A percentile compares a stretch with the other conserved stretches of the same genome.
Conservation (phyloP, 148 eudicot genomes). For the Fagopyrum tataricum region DNA sequence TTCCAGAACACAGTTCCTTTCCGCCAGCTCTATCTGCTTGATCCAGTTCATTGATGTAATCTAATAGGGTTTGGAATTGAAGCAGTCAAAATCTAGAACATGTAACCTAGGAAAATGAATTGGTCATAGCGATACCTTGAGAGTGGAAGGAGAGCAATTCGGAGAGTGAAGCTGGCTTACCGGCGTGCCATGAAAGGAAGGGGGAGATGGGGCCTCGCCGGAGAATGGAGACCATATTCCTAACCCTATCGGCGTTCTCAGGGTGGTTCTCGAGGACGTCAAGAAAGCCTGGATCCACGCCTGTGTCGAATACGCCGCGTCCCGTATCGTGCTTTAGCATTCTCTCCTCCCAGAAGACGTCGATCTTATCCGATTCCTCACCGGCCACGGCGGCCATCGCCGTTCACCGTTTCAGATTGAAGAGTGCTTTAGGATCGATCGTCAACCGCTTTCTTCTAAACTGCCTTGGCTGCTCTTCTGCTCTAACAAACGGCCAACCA, state of each 20-base stretch:
- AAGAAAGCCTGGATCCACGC: slow-evolving; percentile 71
- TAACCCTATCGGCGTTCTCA: slow-evolving; percentile 64
- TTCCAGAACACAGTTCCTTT: slow-evolving; percentile 52
- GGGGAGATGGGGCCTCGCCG: slow-evolving; percentile 77
- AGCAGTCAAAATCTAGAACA: too few species aligned
- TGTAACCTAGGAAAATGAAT: too few species aligned
- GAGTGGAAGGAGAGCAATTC: slow-evolving; percentile 71
- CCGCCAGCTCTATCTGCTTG: slow-evolving; percentile 62
- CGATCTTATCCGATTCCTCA: slow-evolving; percentile 17
- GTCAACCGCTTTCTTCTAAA: too few species aligned
- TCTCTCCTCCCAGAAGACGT: slow-evolving; percentile 87
- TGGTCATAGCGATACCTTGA: slow-evolving; percentile 60
- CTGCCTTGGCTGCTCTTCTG: too few species aligned
- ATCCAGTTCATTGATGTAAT: slow-evolving; percentile 61
- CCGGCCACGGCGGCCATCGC: slow-evolving; percentile 3
- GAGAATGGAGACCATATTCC: slow-evolving; percentile 81
- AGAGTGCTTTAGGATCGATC: too few species aligned
- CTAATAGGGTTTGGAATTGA: too few species aligned
- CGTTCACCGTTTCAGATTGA: too few species aligned
- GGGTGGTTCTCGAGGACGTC: slow-evolving; percentile 88
- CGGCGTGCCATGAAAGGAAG: slow-evolving; percentile 59
- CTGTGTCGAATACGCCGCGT: slow-evolving; percentile 66
- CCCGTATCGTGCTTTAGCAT: slow-evolving; percentile 74
- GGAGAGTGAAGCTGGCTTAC: slow-evolving; percentile 47
- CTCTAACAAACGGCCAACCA: too few species aligned